Conservation (phyloP, 2,329 filamentous ascomycete genomes). For the Phialophora macrospora region DNA sequence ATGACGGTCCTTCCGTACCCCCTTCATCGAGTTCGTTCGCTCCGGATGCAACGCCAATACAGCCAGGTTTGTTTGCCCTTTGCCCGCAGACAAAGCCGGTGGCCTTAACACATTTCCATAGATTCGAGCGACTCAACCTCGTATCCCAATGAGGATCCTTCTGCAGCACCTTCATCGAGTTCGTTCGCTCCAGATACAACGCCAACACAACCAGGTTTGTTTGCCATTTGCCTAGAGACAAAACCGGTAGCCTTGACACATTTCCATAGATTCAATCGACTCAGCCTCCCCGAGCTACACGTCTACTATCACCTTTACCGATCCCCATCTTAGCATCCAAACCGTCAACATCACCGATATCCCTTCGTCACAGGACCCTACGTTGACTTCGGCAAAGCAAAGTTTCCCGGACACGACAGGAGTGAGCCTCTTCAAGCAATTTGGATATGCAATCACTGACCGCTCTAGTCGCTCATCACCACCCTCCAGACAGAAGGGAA, state of each 20-base stretch:
- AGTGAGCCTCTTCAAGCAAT: slow-evolving; percentile 19
- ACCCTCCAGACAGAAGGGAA: slow-evolving; percentile 38
- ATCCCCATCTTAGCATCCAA: slow-evolving; percentile 34
- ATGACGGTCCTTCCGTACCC: not conserved
- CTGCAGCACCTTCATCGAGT: not conserved
- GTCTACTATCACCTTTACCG: slow-evolving; percentile 33
- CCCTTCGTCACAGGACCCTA: slow-evolving; percentile 32
- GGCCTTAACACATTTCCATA: not conserved
- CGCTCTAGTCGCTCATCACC: slow-evolving; percentile 31
- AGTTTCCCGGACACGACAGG: slow-evolving; percentile 36
- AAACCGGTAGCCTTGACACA: not conserved
- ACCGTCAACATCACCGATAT: slow-evolving; percentile 33
- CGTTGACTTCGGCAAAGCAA: slow-evolving; percentile 35
- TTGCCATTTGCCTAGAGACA: not conserved
- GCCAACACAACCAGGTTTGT: not conserved
- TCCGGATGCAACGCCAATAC: not conserved
- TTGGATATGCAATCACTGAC: slow-evolving; percentile 8
- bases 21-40: not conserved
- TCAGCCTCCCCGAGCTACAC: slow-evolving; percentile 19
- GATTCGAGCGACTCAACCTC: not conserved
- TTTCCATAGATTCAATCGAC: not conserved
- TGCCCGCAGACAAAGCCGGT: not conserved
- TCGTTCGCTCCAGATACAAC: not conserved
- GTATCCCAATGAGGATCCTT: not conserved
- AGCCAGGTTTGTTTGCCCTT: not conserved